Conservation (phyloP, 2,329 filamentous ascomycete genomes). For the Talaromyces marneffei region DNA sequence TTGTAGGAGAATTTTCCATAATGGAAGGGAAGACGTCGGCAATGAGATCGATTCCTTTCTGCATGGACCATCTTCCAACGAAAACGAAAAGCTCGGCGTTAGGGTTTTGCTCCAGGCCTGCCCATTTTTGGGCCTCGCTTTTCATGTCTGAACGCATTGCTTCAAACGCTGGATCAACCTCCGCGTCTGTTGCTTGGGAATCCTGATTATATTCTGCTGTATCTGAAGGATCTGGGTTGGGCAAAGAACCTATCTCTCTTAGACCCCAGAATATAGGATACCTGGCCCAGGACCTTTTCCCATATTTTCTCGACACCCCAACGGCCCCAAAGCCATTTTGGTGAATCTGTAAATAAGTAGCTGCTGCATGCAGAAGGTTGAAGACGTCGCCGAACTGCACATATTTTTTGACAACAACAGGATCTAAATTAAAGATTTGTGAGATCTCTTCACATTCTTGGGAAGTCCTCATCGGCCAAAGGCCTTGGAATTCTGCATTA, state of each 20-base stretch:
- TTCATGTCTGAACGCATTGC: slow-evolving; percentile 45
- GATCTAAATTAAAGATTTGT: slow-evolving; percentile 52
- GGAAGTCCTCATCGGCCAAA: slow-evolving; percentile 57
- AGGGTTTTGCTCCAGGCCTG: slow-evolving; percentile 51
- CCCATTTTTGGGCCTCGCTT: slow-evolving; percentile 58
- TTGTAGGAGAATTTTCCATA: slow-evolving; percentile 51
- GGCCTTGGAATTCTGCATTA: slow-evolving; percentile 60
- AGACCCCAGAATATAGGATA: slow-evolving; percentile 62
- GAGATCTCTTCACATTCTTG: slow-evolving; percentile 55
- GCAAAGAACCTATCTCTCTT: slow-evolving; percentile 53
- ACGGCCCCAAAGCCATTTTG: slow-evolving; percentile 59
- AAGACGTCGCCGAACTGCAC: slow-evolving; percentile 60
- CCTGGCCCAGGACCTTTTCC: slow-evolving; percentile 54
- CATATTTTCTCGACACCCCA: slow-evolving; percentile 59
- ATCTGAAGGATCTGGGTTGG: slow-evolving; percentile 57
- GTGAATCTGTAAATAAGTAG: slow-evolving; percentile 56
- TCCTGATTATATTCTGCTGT: slow-evolving; percentile 52
- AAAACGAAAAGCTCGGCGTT: slow-evolving; percentile 61
- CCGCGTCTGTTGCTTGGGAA: slow-evolving; percentile 40
- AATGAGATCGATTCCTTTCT: slow-evolving; percentile 60
- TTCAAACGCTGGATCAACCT: slow-evolving; percentile 49
- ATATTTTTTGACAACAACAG: slow-evolving; percentile 50
- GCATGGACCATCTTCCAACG: slow-evolving; percentile 58
- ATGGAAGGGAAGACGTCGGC: slow-evolving; percentile 57
- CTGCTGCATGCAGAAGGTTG: slow-evolving; percentile 56